These are phyloP conservation scores for Pneumocystis sp. DNA, from an alignment of 1,139 yeast genomes.

Conservation along the genomic window DNA sequence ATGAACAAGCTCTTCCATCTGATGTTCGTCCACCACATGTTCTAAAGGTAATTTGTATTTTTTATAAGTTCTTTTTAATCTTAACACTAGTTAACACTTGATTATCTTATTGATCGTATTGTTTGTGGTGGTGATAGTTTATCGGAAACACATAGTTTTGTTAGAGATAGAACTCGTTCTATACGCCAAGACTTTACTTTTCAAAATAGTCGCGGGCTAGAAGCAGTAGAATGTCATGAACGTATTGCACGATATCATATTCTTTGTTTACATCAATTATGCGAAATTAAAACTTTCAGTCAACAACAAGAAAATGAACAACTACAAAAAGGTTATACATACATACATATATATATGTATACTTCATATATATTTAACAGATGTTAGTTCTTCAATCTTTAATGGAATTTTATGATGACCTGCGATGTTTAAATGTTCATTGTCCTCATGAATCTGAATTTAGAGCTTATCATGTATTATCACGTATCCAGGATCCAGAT, in stretches of 20 bases:
- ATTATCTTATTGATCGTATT: slow-evolving; percentile 11
- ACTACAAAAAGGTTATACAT: slow-evolving; percentile 47
- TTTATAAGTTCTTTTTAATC: neutral
- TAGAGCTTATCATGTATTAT: slow-evolving; percentile 68
- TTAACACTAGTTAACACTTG: slow-evolving; percentile 8
- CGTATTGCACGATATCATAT: slow-evolving; percentile 81
- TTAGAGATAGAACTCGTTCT: slow-evolving; percentile 99
- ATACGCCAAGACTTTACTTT: slow-evolving; percentile 94
- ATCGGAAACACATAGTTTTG: slow-evolving; percentile 76
- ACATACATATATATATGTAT: neutral
- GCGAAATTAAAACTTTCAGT: slow-evolving; percentile 61
- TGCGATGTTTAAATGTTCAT: slow-evolving; percentile 49
- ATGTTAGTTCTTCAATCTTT: slow-evolving; percentile 59
- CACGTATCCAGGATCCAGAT: slow-evolving; percentile 75
- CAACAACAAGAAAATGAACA: slow-evolving; percentile 90
- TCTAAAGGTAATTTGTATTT: slow-evolving; percentile 25
- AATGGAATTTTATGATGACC: slow-evolving; percentile 73
- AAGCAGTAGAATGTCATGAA: slow-evolving; percentile 87
- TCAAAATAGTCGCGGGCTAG: slow-evolving; percentile 87
- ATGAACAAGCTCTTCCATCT: slow-evolving; percentile 93
- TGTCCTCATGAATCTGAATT: slow-evolving; percentile 88
- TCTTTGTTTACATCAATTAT: slow-evolving; percentile 71
- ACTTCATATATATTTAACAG: slow-evolving; percentile 1
- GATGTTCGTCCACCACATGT: slow-evolving; percentile 90
- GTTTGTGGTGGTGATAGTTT: slow-evolving; percentile 20